These are phyloP conservation scores for Monosporascus sp. DNA, from an alignment of 2,329 filamentous ascomycete genomes.

Conservation along the genomic window DNA sequence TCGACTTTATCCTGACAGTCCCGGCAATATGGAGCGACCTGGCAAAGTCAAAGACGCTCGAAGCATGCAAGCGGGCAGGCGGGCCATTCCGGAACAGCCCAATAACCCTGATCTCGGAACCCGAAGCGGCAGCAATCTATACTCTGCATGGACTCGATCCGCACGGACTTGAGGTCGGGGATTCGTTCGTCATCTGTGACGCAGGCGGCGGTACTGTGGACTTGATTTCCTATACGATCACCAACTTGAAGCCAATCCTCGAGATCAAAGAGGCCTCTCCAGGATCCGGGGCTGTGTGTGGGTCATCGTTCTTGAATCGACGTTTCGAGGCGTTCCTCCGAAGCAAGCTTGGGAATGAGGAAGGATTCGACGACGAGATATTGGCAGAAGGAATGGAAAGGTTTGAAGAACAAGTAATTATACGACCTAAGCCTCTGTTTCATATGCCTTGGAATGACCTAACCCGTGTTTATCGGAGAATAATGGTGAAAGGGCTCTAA, in stretches of 20 bases:
- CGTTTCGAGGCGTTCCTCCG: conserved; percentile 41
- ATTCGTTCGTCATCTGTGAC: conserved; percentile 48
- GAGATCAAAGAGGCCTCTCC: conserved; percentile 44
- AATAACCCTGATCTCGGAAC: conserved; percentile 45
- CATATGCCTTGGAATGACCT: not conserved
- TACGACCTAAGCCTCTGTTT: not conserved
- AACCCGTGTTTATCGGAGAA: not conserved
- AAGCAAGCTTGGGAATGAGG: conserved; percentile 36
- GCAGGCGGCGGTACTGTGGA: conserved; percentile 41
- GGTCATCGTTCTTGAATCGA: conserved; percentile 42
- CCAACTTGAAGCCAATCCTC: conserved; percentile 35
- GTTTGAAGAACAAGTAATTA: conserved; percentile 36
- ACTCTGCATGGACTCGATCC: conserved; percentile 39
- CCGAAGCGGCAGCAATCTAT: conserved; percentile 48
- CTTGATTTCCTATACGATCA: conserved; percentile 37
- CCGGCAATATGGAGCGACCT: conserved; percentile 55
- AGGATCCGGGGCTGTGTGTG: conserved; percentile 45
- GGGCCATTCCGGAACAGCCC: conserved; percentile 26
- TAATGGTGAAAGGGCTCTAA: conserved; percentile 1
- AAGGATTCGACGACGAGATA: conserved; percentile 37
- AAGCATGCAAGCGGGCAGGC: conserved; percentile 36
- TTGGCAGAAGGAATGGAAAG: conserved; percentile 35
- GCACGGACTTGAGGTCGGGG: conserved; percentile 36
- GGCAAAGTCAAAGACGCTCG: conserved; percentile 45
- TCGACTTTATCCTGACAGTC: conserved; percentile 52